These are phyloP conservation scores for Salvia hispanica DNA, from an alignment of 257 asterid species.

Conservation along the genomic window DNA sequence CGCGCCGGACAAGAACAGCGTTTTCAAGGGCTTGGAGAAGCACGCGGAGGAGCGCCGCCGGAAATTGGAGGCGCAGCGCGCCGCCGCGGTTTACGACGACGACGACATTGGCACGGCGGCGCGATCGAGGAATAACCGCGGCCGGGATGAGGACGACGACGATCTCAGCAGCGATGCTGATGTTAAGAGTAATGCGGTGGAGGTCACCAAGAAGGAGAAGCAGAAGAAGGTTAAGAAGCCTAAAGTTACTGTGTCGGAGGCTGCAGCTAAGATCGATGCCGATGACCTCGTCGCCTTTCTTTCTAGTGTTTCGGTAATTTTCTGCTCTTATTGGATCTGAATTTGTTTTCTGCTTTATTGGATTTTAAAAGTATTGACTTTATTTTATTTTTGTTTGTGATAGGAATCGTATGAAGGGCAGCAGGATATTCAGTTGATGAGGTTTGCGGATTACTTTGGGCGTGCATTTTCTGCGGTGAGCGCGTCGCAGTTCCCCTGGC, in stretches of 20 bases:
- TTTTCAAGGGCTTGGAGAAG: constrained; percentile 68
- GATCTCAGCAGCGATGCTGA: constrained; percentile 42
- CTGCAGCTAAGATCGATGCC: constrained; percentile 73
- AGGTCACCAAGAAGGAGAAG: constrained; percentile 66
- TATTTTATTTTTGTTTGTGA: background rate
- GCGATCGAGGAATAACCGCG: constrained; percentile 44
- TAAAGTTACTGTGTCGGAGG: constrained; percentile 73
- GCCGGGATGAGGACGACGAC: constrained; percentile 41
- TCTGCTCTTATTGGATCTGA: background rate
- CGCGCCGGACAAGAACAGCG: constrained; percentile 35
- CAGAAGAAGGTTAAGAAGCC: constrained; percentile 69
- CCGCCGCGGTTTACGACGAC: constrained; percentile 44
- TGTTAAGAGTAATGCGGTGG: constrained; percentile 45
- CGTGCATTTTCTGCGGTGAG: constrained; percentile 78
- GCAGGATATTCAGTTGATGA: constrained; percentile 79
- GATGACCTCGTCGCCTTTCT: constrained; percentile 67
- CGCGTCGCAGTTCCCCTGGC: constrained; percentile 86
- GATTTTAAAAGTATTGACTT: background rate
- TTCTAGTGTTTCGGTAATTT: constrained; percentile 54
- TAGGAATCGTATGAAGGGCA: constrained; percentile 81
- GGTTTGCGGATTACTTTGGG: constrained; percentile 92
- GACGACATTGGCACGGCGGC: constrained; percentile 39
- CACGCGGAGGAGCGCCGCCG: constrained; percentile 75
- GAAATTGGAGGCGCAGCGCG: constrained; percentile 66
- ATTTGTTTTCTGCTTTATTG: background rate